Conservation (phyloP, 2,329 filamentous ascomycete species). For the Microsporum audouinii region DNA sequence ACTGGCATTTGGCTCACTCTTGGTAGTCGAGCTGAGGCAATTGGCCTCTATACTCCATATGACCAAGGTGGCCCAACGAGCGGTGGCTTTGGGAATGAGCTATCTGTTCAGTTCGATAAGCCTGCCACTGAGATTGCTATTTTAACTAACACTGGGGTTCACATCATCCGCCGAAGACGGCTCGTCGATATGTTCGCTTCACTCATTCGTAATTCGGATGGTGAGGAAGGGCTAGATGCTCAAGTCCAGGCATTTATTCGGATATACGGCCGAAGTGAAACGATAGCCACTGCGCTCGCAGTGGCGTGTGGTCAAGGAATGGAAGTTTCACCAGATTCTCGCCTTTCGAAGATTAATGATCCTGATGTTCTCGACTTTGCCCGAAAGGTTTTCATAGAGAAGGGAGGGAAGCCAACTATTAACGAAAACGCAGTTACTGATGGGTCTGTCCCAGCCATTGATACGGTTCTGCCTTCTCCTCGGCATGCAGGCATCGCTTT, state of each 20-base stretch:
- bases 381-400: slow-evolving; percentile 79
- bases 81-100: slow-evolving; percentile 81
- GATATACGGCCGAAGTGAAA: slow-evolving; percentile 78
- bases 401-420: slow-evolving; percentile 74
- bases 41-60: slow-evolving; percentile 63
- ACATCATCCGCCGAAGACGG: slow-evolving; percentile 69
- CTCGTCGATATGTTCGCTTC: slow-evolving; percentile 88
- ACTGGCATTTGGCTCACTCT: slow-evolving; percentile 70
- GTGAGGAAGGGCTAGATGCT: slow-evolving; percentile 63
- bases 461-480: slow-evolving; percentile 76
- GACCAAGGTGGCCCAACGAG: slow-evolving; percentile 59
- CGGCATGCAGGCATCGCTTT: slow-evolving; percentile 78
- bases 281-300: slow-evolving; percentile 77
- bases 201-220: slow-evolving; percentile 59
- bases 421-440: slow-evolving; percentile 62
- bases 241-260: slow-evolving; percentile 76
- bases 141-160: slow-evolving; percentile 80
- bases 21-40: slow-evolving; percentile 60
- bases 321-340: slow-evolving; percentile 60
- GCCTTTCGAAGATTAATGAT: slow-evolving; percentile 61
- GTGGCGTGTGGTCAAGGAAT: slow-evolving; percentile 90
- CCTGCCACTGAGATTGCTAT: slow-evolving; percentile 74
- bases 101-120: slow-evolving; percentile 90
- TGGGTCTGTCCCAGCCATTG: slow-evolving; percentile 54
- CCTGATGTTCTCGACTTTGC: slow-evolving; percentile 77